Conservation (phyloP, 352 stramenopile genomes). For the Phytophthora macrochlamydospora region DNA sequence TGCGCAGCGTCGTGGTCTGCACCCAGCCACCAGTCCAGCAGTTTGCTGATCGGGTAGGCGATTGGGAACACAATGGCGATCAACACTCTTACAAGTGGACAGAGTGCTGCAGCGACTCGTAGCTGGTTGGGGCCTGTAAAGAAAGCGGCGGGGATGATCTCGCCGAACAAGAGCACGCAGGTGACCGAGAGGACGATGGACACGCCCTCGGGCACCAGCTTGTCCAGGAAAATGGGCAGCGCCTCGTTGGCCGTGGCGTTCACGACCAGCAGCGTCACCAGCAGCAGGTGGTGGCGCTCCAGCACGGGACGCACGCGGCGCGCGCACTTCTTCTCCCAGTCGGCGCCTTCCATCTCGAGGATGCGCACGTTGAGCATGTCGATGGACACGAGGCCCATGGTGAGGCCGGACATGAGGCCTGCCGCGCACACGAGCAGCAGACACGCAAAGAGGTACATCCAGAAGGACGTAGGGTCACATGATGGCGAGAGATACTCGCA, state of each 20-base stretch:
- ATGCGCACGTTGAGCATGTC: constrained; percentile 86
- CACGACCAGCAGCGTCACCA: constrained; percentile 95
- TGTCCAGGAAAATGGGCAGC: constrained; percentile 93
- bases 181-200: constrained; percentile 95
- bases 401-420: constrained; percentile 78
- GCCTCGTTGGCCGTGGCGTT: constrained; percentile 95
- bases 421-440: constrained; percentile 57
- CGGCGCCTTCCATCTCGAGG: constrained; percentile 74
- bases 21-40: constrained; percentile 90
- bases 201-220: constrained; percentile 78
- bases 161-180: constrained; percentile 95
- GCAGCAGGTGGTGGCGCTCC: constrained; percentile 89
- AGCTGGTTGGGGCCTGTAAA: constrained; percentile 96
- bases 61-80: constrained; percentile 91
- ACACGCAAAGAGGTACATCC: constrained; percentile 52
- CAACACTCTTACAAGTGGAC: constrained; percentile 85
- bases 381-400: constrained; percentile 75
- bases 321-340: constrained; percentile 77
- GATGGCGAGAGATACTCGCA: constrained; percentile 70
- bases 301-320: constrained; percentile 88
- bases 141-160: constrained; percentile 94
- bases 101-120: constrained; percentile 79
- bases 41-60: constrained; percentile 89
- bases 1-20: constrained; percentile 72
- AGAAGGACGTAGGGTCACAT: constrained; percentile 73